These are phyloP conservation scores for Acorus gramineus DNA, from an alignment of 106 monocot species.

Conservation along the genomic window DNA sequence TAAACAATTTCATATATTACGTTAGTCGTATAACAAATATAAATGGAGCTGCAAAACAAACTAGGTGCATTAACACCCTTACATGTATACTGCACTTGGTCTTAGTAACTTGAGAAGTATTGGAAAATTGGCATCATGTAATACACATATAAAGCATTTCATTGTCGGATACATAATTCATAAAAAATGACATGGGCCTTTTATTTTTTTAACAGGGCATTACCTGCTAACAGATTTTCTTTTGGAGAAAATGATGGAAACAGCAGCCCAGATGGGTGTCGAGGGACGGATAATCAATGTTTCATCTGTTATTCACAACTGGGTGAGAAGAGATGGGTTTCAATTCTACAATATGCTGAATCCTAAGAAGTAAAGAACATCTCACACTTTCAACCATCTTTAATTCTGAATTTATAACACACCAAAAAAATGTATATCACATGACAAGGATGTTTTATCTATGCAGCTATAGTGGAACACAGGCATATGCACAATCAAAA, in stretches of 20 bases:
- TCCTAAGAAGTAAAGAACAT: constrained; percentile 11
- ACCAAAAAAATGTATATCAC: too few relatives aligned
- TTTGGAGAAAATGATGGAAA: constrained; percentile 43
- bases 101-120: too few relatives aligned
- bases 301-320: constrained; percentile 40
- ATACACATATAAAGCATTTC: too few relatives aligned
- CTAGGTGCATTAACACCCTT: too few relatives aligned
- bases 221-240: constrained; percentile 40
- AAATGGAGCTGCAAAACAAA: too few relatives aligned
- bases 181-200: too few relatives aligned
- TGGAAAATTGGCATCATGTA: too few relatives aligned
- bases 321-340: constrained; percentile 24
- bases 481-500: constrained; percentile 29
- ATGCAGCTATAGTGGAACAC: constrained; percentile 30
- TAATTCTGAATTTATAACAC: background rate
- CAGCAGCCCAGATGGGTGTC: constrained; percentile 24
- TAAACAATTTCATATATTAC: too few relatives aligned
- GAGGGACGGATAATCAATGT: constrained; percentile 53
- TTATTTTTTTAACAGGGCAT: constrained; percentile 28
- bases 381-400: background rate
- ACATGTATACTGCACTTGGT: too few relatives aligned
- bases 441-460: background rate
- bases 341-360: constrained; percentile 14
- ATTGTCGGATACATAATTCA: too few relatives aligned
- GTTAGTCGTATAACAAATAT: too few relatives aligned